Evolutionary conservation across 306 rosid species (phyloP).

Genomic region (Elaeagnus macrophylla): DNA sequence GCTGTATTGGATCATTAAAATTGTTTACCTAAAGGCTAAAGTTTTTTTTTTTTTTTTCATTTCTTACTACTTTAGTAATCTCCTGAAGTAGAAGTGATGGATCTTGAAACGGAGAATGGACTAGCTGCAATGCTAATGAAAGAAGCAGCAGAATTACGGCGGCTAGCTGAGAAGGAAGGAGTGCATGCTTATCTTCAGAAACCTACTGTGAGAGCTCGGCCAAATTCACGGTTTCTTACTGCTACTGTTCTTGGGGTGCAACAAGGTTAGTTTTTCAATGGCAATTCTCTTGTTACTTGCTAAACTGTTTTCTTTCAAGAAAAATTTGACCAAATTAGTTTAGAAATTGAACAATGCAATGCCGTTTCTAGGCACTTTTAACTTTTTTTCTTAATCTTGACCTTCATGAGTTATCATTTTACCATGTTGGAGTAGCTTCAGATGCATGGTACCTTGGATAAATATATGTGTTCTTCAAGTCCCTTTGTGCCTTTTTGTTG

Average conservation of each 20-base stretch:
- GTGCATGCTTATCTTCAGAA: constrained; percentile 59
- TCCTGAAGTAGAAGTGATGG: constrained; percentile 30
- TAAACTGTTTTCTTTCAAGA: neutral
- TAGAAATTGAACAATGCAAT: no score
- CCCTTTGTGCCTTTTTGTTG: no score
- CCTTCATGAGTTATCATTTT: no score
- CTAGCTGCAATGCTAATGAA: constrained; percentile 77
- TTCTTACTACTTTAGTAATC: no score
- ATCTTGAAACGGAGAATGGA: constrained; percentile 75
- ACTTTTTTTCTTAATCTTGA: no score
- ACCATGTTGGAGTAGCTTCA: no score
- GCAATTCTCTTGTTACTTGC: neutral
- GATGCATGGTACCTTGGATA: no score
- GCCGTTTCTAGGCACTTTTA: no score
- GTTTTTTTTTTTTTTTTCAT: no score
- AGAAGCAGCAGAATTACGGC: constrained; percentile 80
- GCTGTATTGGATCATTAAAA: no score
- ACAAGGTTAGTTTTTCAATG: constrained; percentile 48
- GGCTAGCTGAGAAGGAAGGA: constrained; percentile 77
- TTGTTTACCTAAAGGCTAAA: no score
- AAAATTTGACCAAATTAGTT: neutral
- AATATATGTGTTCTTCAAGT: no score
- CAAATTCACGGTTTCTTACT: constrained; percentile 80
- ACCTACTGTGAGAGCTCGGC: constrained; percentile 51
- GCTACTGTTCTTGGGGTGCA: constrained; percentile 93